phyloP scores from a whole-genome alignment of 2,329 filamentous ascomycete species.

The Stagonosporopsis vannaccii region DNA sequence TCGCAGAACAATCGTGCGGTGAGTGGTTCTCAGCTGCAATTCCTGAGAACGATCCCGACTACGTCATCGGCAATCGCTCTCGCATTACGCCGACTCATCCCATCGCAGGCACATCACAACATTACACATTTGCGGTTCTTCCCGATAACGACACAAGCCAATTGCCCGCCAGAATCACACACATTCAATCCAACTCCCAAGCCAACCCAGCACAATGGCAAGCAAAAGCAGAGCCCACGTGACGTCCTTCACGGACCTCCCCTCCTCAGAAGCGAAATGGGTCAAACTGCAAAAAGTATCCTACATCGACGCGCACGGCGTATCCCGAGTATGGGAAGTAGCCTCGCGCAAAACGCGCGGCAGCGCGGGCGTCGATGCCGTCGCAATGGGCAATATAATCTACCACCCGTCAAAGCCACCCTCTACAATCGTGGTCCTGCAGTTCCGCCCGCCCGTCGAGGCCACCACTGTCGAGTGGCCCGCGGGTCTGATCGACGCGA shows the following conservation, averaged over 20 bases:
- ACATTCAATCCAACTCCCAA: background rate
- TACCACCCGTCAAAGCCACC: conserved; percentile 37
- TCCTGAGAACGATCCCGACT: background rate
- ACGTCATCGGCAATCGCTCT: conserved; percentile 16
- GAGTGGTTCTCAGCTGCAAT: background rate
- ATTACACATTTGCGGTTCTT: background rate
- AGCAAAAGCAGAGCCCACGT: conserved; percentile 25
- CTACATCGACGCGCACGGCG: conserved; percentile 68
- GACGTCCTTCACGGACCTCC: conserved; percentile 31
- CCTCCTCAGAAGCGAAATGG: conserved; percentile 38
- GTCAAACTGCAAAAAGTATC: conserved; percentile 47
- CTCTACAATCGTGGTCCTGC: conserved; percentile 48
- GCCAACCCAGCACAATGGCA: conserved; percentile 16
- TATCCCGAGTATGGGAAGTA: conserved; percentile 70
- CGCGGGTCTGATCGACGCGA: conserved; percentile 55
- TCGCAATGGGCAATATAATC: conserved; percentile 75
- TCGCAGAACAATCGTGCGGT: background rate
- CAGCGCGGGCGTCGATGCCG: conserved; percentile 64
- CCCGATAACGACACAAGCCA: background rate
- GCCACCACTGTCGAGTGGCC: conserved; percentile 67
- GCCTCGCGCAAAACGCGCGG: conserved; percentile 70
- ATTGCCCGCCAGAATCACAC: background rate
- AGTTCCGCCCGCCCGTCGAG: conserved; percentile 66
- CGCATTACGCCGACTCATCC: conserved; percentile 9
- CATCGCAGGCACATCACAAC: conserved; percentile 14